These are phyloP conservation scores for Neonectria magnoliae DNA, from an alignment of 2,329 filamentous ascomycete genomes.

Conservation along the genomic window DNA sequence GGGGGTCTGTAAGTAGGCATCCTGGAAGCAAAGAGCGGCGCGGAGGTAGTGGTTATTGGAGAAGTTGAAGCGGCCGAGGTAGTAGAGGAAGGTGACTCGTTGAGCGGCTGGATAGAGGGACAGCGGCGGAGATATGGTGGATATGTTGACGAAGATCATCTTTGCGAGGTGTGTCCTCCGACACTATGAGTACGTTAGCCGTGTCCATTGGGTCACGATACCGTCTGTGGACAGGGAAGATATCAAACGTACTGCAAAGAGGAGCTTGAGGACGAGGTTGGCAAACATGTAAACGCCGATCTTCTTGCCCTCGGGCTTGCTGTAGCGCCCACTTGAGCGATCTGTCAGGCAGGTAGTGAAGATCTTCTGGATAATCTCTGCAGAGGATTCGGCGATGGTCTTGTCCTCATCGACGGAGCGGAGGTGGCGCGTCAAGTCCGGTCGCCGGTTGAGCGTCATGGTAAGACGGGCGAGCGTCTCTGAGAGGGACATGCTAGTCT, in stretches of 20 bases:
- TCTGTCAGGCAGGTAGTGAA: constrained; percentile 92
- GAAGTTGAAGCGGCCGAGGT: constrained; percentile 90
- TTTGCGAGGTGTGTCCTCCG: constrained; percentile 84
- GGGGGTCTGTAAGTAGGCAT: constrained; percentile 79
- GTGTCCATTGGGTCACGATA: background rate
- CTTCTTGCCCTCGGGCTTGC: constrained; percentile 83
- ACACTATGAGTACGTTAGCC: constrained; percentile 61
- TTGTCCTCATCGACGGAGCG: constrained; percentile 71
- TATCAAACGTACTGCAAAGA: constrained; percentile 76
- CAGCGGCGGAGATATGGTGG: constrained; percentile 82
- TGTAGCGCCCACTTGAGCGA: constrained; percentile 72
- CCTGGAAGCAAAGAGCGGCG: constrained; percentile 78
- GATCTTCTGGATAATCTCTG: constrained; percentile 88
- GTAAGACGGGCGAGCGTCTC: constrained; percentile 83
- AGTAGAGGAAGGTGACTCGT: constrained; percentile 92
- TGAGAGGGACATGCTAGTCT: constrained; percentile 84
- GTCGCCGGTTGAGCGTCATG: constrained; percentile 82
- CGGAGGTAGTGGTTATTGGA: constrained; percentile 84
- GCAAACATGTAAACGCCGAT: constrained; percentile 91
- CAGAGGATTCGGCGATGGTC: constrained; percentile 85
- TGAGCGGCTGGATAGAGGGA: constrained; percentile 85
- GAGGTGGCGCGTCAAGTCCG: constrained; percentile 78
- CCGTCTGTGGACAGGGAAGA: background rate
- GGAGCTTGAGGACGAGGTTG: constrained; percentile 86
- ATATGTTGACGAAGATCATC: constrained; percentile 90